phyloP scores from a whole-genome alignment of 2,329 filamentous ascomycete species.

The Apiospora aurea region DNA sequence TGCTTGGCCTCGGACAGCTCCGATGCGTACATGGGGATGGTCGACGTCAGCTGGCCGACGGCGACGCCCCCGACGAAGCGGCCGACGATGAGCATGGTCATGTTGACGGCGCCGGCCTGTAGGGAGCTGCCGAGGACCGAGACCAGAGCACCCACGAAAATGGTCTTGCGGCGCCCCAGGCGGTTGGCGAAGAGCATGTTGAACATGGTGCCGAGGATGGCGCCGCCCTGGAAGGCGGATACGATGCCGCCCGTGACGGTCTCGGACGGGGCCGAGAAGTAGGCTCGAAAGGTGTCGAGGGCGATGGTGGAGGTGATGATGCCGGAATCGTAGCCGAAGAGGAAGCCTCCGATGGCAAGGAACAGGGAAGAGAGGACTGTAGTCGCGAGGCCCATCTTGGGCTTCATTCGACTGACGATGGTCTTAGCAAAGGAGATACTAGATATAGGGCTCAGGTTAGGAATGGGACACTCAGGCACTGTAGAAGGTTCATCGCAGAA shows the following conservation, averaged over 20 bases:
- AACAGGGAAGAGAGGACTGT: background rate
- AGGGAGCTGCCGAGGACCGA: constrained; percentile 77
- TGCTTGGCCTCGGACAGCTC: constrained; percentile 82
- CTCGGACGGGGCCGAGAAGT: constrained; percentile 44
- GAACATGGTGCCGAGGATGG: constrained; percentile 67
- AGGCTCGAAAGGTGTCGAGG: constrained; percentile 51
- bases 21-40: constrained; percentile 73
- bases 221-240: constrained; percentile 76
- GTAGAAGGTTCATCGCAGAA: background rate
- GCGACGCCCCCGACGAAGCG: constrained; percentile 75
- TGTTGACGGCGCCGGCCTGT: constrained; percentile 70
- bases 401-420: constrained; percentile 32
- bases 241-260: constrained; percentile 68
- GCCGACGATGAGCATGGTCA: constrained; percentile 72
- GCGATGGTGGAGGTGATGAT: constrained; percentile 60
- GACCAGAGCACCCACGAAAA: constrained; percentile 72
- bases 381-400: constrained; percentile 1
- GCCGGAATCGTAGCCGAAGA: constrained; percentile 63
- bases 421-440: constrained; percentile 26
- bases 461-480: background rate
- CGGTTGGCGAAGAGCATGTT: constrained; percentile 65
- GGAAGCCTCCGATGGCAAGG: constrained; percentile 50
- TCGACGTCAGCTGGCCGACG: constrained; percentile 53
- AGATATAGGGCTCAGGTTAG: no score
- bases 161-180: constrained; percentile 70